These are phyloP conservation scores for Aspergillus saccharolyticus DNA, from an alignment of 495 filamentous ascomycete species.

Conservation along the genomic window DNA sequence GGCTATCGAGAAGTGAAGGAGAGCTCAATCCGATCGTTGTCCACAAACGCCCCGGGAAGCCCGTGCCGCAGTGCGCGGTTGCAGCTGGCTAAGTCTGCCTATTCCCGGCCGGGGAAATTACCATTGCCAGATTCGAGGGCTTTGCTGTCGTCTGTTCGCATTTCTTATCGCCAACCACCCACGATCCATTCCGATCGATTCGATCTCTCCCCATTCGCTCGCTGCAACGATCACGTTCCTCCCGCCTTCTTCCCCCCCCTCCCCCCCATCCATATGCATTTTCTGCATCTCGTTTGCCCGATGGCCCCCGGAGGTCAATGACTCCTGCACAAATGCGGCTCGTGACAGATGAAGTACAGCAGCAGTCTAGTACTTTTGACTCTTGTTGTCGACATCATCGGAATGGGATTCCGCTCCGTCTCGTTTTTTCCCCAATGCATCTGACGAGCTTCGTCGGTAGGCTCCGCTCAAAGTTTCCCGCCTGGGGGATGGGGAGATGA, in stretches of 20 bases:
- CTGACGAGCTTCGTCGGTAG: background rate
- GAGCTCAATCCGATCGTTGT: background rate
- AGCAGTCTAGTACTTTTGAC: background rate
- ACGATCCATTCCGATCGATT: background rate
- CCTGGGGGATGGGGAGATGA: background rate
- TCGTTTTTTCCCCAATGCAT: background rate
- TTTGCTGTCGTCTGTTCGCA: background rate
- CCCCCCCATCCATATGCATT: background rate
- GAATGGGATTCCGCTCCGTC: background rate
- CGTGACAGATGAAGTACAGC: background rate
- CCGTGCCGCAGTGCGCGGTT: background rate
- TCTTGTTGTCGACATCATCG: background rate
- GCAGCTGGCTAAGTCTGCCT: too few species aligned
- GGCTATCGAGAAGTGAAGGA: background rate
- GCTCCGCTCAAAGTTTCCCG: background rate
- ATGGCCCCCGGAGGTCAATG: background rate
- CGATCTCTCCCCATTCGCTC: background rate
- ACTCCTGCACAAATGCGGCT: background rate
- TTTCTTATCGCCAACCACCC: background rate
- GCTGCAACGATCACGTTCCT: background rate
- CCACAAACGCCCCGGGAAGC: constrained; percentile 1
- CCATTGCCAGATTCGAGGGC: background rate
- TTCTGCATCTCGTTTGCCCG: background rate
- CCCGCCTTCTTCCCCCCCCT: background rate
- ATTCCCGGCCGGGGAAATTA: background rate